Base-by-base conservation (phyloP, 768 basidiomycete species). In the Auricularia heimuer region DNA sequence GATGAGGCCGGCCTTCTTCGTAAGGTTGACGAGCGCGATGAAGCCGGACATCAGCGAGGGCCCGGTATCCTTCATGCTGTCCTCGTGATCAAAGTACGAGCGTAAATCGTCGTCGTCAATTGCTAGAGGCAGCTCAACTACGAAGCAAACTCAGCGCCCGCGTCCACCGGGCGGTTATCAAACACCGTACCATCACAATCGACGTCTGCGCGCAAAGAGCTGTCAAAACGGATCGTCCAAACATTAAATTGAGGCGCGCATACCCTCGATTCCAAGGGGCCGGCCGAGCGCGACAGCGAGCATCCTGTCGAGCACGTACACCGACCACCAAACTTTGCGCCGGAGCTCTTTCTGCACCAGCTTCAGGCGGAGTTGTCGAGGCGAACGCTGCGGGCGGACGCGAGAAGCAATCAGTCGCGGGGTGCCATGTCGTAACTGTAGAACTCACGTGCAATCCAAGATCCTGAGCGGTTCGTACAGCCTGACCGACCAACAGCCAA, bases 311-410 rank as follows among this genome's bases (percentile, higher is more conserved):
- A 96, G 79, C 33, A 86, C 87, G 71, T 96, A 96, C 34, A 94
- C 90, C 54, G 89, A 86, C 92, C 94, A 95, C 94, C 94, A 95
- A 62, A 94, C 88, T 76, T 94, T 93, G 67, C 88, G 81, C 36
- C 92, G 85, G 0, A 91, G 90, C 75, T 95, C 92, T 75, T 93
- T 95, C 74, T 95, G 91, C 47, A 90, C 83, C 44, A 87, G 78
- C 21, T 85, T 77, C 42, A 94, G 79, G 18, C 79, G 72, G 58
- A 94, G 80, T 56, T 90, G 84, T 62, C 88, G 84, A 3, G 92
- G 89, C 2, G 92, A 92, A 65, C 94, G 89, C 92, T 94, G 69
- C 45, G 56, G 51, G 66, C 67, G 67, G 37, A 44, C 24, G 54
- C 39, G 62, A 63, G 62, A 39, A 42, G 45, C 62, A 62, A 14